Percentiles rank a stretch among this genome's conserved stretches.
These are phyloP conservation scores for Nymphaea thermarum DNA, from an alignment of 164 flowering plant species.

Conservation along the genomic window DNA sequence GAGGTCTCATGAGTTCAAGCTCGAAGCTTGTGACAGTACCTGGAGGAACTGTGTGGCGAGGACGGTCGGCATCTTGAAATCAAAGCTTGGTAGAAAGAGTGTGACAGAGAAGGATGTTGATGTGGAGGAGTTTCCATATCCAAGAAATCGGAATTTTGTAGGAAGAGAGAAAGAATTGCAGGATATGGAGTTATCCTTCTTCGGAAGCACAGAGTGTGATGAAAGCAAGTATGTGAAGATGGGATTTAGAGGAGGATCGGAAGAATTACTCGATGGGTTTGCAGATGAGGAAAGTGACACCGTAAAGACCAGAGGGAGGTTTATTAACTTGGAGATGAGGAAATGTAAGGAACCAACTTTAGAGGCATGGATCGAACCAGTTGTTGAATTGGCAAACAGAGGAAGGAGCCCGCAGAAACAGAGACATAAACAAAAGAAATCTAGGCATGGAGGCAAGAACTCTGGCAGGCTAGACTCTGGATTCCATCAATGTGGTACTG, in stretches of 20 bases:
- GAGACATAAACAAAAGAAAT: constrained; percentile 53
- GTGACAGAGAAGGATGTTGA: constrained; percentile 25
- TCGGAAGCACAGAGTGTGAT: constrained; percentile 33
- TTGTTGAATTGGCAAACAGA: constrained; percentile 17
- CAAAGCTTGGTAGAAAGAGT: constrained; percentile 71
- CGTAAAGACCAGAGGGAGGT: constrained; percentile 26
- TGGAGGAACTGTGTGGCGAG: constrained; percentile 62
- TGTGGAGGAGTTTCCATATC: constrained; percentile 54
- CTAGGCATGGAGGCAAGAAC: constrained; percentile 44
- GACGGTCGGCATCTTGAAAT: constrained; percentile 41
- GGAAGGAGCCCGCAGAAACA: constrained; percentile 39
- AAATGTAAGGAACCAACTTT: constrained; percentile 52
- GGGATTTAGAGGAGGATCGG: constrained; percentile 24
- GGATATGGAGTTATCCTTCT: constrained; percentile 62
- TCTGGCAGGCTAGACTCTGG: background rate
- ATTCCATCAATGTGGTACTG: constrained; percentile 12
- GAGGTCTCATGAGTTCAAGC: constrained; percentile 51
- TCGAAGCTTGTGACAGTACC: constrained; percentile 55
- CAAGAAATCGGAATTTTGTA: constrained; percentile 52
- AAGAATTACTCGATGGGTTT: constrained; percentile 47
- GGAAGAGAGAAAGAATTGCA: constrained; percentile 73
- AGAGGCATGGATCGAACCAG: constrained; percentile 67
- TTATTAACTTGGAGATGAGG: constrained; percentile 50
- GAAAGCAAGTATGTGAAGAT: constrained; percentile 26
- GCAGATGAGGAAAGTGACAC: constrained; percentile 56